Evolutionary conservation across 345 rosid genomes (phyloP), one percentile per base, ranked within the genome.

Genomic region (Acer yangbiense): DNA sequence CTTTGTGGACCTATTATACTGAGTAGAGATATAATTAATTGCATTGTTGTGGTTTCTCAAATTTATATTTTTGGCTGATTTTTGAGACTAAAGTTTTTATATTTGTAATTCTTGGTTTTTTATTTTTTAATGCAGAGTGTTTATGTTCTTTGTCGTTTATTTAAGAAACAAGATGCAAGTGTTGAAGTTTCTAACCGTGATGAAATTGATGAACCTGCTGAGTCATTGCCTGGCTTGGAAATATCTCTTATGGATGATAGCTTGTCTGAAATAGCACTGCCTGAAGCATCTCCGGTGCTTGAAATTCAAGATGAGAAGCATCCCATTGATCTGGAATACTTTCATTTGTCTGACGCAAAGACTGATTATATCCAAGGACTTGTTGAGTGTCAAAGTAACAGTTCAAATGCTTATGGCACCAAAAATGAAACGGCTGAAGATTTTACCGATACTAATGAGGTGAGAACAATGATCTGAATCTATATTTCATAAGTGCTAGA

Each of bases 91-190:
- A 16, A 44, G 7, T 79, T 60, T 72, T 16, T 5, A 29, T 2
- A 18, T n/a, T 18, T 27, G 66, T 17, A 6, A 41, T 29, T 58
- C 32, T 17, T 52, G 35, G 8, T 12, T 16, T n/a, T 5, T 25
- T 35, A 4, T 35, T 35, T 35, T 32, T 14, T 65, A 50, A 18
- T 84, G 85, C 86, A 93, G 98, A 83, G 74, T 82, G 85, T 91
- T 0, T 93, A 80, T 84, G 98, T 91, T 1, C 86, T 93, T 62
- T 87, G 87, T 60, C 91, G 90, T 35, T 71, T 93, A 80, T 90
- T 93, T 76, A 91, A 90, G 87, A 93, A 93, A 78, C 83, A 89
- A 77, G 94, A 89, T 35, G 80, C 74, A 55, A 76, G 50, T 21
- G 84, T 78, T 35, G 85, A 82, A 65, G 86, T 63, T 77, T 72